These are phyloP conservation scores for Emmonsiellopsis sp. DNA, from an alignment of 2,329 filamentous ascomycete species.

Conservation along the genomic window DNA sequence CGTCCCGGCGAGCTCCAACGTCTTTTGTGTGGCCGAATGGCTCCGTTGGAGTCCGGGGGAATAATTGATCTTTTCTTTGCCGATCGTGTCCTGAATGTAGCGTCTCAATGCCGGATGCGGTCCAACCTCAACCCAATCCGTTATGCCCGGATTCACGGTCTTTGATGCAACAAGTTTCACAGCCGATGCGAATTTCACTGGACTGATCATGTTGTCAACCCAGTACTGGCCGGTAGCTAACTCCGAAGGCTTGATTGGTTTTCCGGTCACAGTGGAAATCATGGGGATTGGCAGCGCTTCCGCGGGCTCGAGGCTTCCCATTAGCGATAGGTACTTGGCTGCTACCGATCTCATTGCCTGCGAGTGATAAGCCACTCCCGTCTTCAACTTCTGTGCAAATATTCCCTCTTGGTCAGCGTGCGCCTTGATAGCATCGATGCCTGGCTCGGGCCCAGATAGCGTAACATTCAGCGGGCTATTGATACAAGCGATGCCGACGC, in stretches of 20 bases:
- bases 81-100: constrained; percentile 16
- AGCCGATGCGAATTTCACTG: constrained; percentile 21
- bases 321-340: constrained; percentile 33
- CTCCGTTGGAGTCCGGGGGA: background rate
- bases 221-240: constrained; percentile 17
- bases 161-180: constrained; percentile 3
- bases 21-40: constrained; percentile 1
- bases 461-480: constrained; percentile 49
- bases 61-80: constrained; percentile 1
- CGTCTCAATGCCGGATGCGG: constrained; percentile 19
- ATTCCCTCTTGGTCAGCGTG: constrained; percentile 35
- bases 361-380: constrained; percentile 48
- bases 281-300: constrained; percentile 4
- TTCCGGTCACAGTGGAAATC: constrained; percentile 14
- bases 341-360: constrained; percentile 46
- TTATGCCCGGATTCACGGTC: constrained; percentile 1
- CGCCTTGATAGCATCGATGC: constrained; percentile 36
- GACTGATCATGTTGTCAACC: constrained; percentile 20
- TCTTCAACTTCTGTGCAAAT: constrained; percentile 42
- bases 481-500: constrained; percentile 27
- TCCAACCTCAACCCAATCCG: constrained; percentile 20
- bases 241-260: background rate
- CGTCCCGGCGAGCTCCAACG: constrained; percentile 8
- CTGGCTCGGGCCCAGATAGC: constrained; percentile 41
- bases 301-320: background rate